Evolutionary conservation across 768 basidiomycete genomes (phyloP).

Genomic region (Auriculariales sp.): DNA sequence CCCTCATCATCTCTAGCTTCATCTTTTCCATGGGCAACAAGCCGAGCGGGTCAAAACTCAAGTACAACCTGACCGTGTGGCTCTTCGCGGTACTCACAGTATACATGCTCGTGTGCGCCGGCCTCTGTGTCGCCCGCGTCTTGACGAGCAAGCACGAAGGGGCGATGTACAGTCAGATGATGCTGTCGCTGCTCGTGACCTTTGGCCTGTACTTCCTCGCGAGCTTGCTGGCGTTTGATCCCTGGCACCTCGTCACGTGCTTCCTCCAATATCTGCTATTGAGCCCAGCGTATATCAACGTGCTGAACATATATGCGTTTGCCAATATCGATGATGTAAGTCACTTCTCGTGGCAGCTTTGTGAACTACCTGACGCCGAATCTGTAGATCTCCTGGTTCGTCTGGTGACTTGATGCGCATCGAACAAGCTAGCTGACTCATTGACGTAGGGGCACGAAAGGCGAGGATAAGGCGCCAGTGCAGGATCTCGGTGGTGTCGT

Average conservation of each 20-base stretch:
- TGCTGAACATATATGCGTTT: conserved; percentile 76
- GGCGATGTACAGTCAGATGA: conserved; percentile 53
- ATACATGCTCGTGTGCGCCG: conserved; percentile 72
- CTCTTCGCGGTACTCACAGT: conserved; percentile 64
- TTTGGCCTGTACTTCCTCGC: conserved; percentile 75
- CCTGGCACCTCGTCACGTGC: conserved; percentile 92
- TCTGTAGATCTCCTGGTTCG: conserved; percentile 6
- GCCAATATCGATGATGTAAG: conserved; percentile 74
- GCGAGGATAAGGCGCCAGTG: conserved; percentile 40
- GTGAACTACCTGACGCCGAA: background rate
- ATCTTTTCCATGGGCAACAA: conserved; percentile 94
- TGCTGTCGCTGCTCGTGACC: conserved; percentile 75
- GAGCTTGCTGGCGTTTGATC: conserved; percentile 77
- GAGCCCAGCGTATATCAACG: conserved; percentile 67
- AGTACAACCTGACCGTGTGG: conserved; percentile 70
- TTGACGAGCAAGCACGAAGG: conserved; percentile 52
- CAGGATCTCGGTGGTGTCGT: conserved; percentile 73
- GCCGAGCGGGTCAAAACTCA: conserved; percentile 68
- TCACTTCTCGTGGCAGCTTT: conserved; percentile 6
- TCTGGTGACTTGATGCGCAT: background rate
- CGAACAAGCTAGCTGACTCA: background rate
- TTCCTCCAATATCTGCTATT: conserved; percentile 80
- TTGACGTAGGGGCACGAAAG: conserved; percentile 97
- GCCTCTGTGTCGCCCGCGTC: conserved; percentile 67
- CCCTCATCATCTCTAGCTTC: conserved; percentile 78